Evolutionary conservation across 2,329 filamentous ascomycete species (phyloP).

Genomic region (Pseudovirgaria hyperparasitica): DNA sequence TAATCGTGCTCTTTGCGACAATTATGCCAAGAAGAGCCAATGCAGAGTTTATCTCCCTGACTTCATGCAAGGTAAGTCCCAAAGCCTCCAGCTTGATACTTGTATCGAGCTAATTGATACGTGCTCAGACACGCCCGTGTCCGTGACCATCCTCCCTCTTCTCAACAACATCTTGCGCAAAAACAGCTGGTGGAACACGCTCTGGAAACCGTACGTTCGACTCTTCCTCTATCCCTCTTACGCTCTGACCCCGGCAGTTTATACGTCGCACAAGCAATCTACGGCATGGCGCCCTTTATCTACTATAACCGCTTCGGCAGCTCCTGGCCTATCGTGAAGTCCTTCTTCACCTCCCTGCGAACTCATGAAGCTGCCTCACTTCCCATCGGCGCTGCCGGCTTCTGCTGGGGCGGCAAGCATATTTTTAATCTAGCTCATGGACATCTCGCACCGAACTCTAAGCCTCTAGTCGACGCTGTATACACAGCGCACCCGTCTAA

Average conservation of each 20-base stretch:
- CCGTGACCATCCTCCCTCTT: too few relatives aligned
- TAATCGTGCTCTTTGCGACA: conserved; percentile 24
- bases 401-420: conserved; percentile 23
- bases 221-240: conserved; percentile 4
- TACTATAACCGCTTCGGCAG: conserved; percentile 2
- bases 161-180: too few relatives aligned
- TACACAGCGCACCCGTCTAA: conserved; percentile 24
- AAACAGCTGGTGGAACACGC: too few relatives aligned
- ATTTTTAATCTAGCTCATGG: conserved; percentile 19
- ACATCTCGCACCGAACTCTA: conserved; percentile 14
- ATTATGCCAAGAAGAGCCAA: conserved; percentile 18
- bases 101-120: neutral
- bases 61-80: conserved; percentile 19
- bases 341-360: conserved; percentile 5
- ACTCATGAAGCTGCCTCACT: conserved; percentile 3
- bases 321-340: conserved; percentile 1
- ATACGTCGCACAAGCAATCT: conserved; percentile 3
- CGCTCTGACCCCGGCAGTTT: conserved; percentile 2
- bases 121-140: neutral
- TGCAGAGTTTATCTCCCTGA: conserved; percentile 21
- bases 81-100: neutral
- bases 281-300: conserved; percentile 3
- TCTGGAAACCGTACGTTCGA: conserved; percentile 3
- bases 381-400: conserved; percentile 20
- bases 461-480: conserved; percentile 18